Conservation (phyloP, 768 basidiomycete genomes). For the Mycena rosella region DNA sequence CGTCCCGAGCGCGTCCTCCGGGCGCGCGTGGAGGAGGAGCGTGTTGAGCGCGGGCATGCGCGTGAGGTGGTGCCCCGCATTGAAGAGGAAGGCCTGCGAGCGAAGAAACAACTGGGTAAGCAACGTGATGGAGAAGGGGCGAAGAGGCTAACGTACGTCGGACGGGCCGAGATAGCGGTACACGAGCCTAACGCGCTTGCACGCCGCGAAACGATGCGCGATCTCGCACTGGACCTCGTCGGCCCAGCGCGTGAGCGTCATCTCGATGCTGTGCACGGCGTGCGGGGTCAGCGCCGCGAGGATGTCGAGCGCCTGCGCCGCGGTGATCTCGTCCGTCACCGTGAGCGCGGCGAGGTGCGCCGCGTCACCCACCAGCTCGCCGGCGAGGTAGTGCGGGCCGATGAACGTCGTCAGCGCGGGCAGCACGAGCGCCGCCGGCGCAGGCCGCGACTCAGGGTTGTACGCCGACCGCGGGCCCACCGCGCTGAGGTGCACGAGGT, state of each 20-base stretch:
- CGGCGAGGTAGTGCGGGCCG: background rate
- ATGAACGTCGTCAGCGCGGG: background rate
- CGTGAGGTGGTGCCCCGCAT: background rate
- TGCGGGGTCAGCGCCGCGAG: background rate
- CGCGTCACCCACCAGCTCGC: background rate
- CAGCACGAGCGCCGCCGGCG: background rate
- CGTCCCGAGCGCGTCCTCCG: background rate
- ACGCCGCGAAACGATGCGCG: too few species aligned
- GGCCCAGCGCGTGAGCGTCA: too few species aligned
- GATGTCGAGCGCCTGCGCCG: background rate
- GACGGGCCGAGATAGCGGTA: too few species aligned
- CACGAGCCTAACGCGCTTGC: too few species aligned
- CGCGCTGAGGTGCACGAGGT: background rate
- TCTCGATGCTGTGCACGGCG: too few species aligned
- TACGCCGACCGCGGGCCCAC: background rate
- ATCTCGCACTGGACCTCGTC: too few species aligned
- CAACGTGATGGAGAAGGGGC: too few species aligned
- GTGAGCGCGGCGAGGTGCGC: background rate
- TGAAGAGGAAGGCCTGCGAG: too few species aligned
- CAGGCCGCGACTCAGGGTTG: background rate
- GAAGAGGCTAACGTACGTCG: too few species aligned
- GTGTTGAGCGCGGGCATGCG: background rate
- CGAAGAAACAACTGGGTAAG: too few species aligned
- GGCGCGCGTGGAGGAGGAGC: slow-evolving; percentile 6
- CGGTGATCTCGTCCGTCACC: background rate